Evolutionary conservation across 1,284 basidiomycete genomes (phyloP).

Genomic region (Taiwanofungus camphoratus): DNA sequence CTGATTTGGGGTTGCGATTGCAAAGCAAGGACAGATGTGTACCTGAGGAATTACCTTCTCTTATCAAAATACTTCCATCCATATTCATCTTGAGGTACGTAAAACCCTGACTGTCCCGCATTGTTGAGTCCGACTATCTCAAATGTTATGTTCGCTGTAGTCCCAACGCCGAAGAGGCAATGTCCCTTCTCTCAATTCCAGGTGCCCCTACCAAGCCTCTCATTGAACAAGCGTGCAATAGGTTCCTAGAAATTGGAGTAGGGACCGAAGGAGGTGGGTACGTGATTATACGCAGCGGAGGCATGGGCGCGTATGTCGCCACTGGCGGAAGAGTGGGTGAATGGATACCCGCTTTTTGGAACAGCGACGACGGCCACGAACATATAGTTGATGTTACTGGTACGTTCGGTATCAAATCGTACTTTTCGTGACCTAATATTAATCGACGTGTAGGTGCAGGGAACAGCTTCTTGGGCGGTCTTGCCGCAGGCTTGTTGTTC

Average conservation of each 20-base stretch:
- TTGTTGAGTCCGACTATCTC: background rate
- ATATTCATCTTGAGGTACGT: slow-evolving; percentile 64
- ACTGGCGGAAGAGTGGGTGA: slow-evolving; percentile 34
- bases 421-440: background rate
- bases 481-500: slow-evolving; percentile 67
- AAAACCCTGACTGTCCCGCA: background rate
- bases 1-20: background rate
- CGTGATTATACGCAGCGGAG: slow-evolving; percentile 75
- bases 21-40: slow-evolving; percentile 64
- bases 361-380: slow-evolving; percentile 31
- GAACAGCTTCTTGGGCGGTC: slow-evolving; percentile 82
- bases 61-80: slow-evolving; percentile 53
- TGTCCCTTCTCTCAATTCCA: slow-evolving; percentile 54
- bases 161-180: slow-evolving; percentile 75
- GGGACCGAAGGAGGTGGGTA: slow-evolving; percentile 42
- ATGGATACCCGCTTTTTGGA: slow-evolving; percentile 83
- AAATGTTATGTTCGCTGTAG: slow-evolving; percentile 30
- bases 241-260: slow-evolving; percentile 54
- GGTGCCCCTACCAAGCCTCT: slow-evolving; percentile 40
- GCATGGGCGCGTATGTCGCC: slow-evolving; percentile 69
- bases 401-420: slow-evolving; percentile 22
- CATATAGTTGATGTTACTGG: slow-evolving; percentile 83
- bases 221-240: slow-evolving; percentile 57
- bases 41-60: slow-evolving; percentile 69
- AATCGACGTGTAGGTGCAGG: slow-evolving; percentile 58